phyloP scores from a whole-genome alignment of 2,329 filamentous ascomycete genomes.

The Dactylonectria macrodidyma region DNA sequence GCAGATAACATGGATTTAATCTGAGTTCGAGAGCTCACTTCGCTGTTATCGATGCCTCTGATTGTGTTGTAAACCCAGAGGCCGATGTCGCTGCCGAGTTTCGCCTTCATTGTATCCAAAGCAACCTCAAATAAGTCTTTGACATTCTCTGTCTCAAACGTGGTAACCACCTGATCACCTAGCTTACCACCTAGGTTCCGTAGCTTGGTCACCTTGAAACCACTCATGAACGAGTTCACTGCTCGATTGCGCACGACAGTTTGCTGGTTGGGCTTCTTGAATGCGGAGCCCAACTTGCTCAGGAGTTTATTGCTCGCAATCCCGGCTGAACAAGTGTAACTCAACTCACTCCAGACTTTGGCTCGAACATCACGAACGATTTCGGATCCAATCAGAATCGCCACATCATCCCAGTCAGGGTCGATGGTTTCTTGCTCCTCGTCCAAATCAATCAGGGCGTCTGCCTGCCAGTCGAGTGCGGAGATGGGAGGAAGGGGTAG shows the following conservation, averaged over 20 bases:
- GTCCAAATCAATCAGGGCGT: conserved; percentile 86
- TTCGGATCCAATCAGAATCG: conserved; percentile 87
- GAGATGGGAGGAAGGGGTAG: conserved; percentile 79
- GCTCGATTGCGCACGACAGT: conserved; percentile 94
- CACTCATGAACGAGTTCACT: conserved; percentile 81
- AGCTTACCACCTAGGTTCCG: conserved; percentile 95
- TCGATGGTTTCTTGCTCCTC: conserved; percentile 82
- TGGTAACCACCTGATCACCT: conserved; percentile 86
- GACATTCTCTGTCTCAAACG: conserved; percentile 86
- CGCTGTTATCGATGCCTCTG: conserved; percentile 87
- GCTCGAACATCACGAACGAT: conserved; percentile 84
- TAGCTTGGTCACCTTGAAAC: conserved; percentile 95
- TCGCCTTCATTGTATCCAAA: conserved; percentile 82
- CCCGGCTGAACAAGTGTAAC: conserved; percentile 94
- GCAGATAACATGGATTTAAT: conserved; percentile 98
- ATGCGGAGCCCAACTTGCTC: conserved; percentile 90
- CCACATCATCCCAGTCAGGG: conserved; percentile 97
- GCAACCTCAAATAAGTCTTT: conserved; percentile 81
- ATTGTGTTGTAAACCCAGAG: conserved; percentile 89
- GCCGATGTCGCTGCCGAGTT: conserved; percentile 87
- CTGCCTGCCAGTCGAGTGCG: conserved; percentile 85
- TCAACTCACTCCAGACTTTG: conserved; percentile 77
- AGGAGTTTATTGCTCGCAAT: conserved; percentile 95
- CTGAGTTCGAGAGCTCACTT: conserved; percentile 91
- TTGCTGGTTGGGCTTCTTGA: conserved; percentile 95